phyloP scores from a whole-genome alignment of 306 rosid species.

The Hippophae gyantsensis region DNA sequence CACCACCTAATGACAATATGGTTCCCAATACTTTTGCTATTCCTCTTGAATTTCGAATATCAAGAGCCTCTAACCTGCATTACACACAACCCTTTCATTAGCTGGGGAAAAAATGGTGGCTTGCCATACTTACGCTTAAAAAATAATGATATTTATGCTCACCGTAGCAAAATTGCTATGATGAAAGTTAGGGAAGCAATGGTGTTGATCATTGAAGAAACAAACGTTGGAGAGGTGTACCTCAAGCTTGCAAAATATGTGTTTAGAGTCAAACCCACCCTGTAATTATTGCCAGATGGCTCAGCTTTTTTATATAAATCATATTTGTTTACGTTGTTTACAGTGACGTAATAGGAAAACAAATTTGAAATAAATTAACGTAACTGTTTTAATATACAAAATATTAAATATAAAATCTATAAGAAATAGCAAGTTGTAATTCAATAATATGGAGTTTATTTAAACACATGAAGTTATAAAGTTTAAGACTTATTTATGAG shows the following conservation, averaged over 20 bases:
- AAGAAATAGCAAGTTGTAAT: too few relatives aligned
- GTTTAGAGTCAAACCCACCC: slow-evolving; percentile 28
- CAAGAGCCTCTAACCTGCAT: slow-evolving; percentile 29
- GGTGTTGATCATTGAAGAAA: slow-evolving; percentile 28
- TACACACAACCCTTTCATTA: not conserved
- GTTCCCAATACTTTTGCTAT: slow-evolving; percentile 33
- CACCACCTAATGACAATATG: slow-evolving; percentile 25
- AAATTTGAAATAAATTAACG: too few relatives aligned
- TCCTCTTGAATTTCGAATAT: slow-evolving; percentile 30
- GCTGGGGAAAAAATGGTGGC: not conserved
- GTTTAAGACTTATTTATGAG: too few relatives aligned
- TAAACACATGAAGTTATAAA: too few relatives aligned
- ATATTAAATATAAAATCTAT: too few relatives aligned
- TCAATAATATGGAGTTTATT: too few relatives aligned
- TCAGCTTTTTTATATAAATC: too few relatives aligned
- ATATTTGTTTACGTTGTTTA: too few relatives aligned
- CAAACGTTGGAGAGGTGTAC: slow-evolving; percentile 37
- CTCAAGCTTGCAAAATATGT: slow-evolving; percentile 32
- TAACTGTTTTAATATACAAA: too few relatives aligned
- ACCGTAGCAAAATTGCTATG: slow-evolving; percentile 25
- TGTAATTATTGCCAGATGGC: not conserved
- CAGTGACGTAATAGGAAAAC: too few relatives aligned
- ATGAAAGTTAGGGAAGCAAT: slow-evolving; percentile 34
- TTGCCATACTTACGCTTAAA: not conserved
- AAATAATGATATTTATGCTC: not conserved